Percentiles rank a stretch among this genome's conserved stretches.
Evolutionary conservation across 495 filamentous ascomycete species (phyloP).

Genomic region (Neurospora sp.): DNA sequence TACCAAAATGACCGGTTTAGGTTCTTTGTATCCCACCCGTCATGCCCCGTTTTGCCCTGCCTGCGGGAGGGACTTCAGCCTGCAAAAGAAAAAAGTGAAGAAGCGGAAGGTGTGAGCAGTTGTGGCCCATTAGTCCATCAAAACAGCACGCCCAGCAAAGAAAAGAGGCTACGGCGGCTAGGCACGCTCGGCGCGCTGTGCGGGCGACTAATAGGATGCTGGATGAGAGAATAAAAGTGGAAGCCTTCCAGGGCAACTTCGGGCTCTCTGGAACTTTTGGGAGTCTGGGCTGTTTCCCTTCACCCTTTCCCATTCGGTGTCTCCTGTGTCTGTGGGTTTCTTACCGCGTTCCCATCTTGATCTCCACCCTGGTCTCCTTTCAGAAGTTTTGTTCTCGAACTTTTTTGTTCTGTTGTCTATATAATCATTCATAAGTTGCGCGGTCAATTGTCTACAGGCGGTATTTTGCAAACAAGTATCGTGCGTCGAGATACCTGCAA

Average conservation of each 20-base stretch:
- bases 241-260: not conserved
- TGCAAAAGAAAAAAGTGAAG: not conserved
- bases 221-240: not conserved
- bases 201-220: not conserved
- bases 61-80: not conserved
- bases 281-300: not conserved
- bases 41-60: not conserved
- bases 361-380: not conserved
- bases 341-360: not conserved
- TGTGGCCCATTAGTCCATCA: not conserved
- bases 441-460: not conserved
- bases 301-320: not conserved
- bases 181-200: not conserved
- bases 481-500: not conserved
- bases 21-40: not conserved
- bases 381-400: not conserved
- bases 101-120: not conserved
- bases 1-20: not conserved
- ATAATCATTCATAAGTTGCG: not conserved
- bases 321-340: not conserved
- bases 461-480: not conserved
- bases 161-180: not conserved
- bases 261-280: not conserved
- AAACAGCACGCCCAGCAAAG: not conserved
- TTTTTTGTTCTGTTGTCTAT: not conserved